A percentile compares a stretch with the other conserved stretches of the same genome.
These are phyloP conservation scores for Cytospora schulzeri DNA, from an alignment of 2,329 filamentous ascomycete genomes.

Conservation along the genomic window DNA sequence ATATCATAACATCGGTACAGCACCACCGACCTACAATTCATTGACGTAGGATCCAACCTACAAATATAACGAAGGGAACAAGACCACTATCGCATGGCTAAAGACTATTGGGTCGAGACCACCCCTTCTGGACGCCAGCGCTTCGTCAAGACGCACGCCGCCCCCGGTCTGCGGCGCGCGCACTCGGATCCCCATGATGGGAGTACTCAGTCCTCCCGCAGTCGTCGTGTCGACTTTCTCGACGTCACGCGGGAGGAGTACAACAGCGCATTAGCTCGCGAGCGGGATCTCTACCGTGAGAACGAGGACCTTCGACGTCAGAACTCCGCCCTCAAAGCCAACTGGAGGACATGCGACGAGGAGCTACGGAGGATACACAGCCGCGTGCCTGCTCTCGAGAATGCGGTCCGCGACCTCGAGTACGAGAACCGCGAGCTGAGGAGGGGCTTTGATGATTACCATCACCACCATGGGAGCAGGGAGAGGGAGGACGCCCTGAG, in stretches of 20 bases:
- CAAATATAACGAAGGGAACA: background rate
- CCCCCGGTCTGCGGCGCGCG: constrained; percentile 24
- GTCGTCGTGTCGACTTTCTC: constrained; percentile 32
- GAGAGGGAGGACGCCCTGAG: constrained; percentile 38
- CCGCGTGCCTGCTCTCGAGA: constrained; percentile 41
- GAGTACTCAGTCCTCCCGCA: constrained; percentile 20
- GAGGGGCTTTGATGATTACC: constrained; percentile 38
- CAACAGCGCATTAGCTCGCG: constrained; percentile 30
- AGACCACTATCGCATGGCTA: constrained; percentile 20
- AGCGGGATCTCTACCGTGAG: constrained; percentile 27
- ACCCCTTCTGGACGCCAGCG: constrained; percentile 28
- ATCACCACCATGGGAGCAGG: constrained; percentile 30
- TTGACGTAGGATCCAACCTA: background rate
- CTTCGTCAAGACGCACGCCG: constrained; percentile 30
- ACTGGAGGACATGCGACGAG: constrained; percentile 39
- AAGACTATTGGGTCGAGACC: constrained; percentile 26
- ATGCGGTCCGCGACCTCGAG: constrained; percentile 40
- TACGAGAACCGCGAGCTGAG: constrained; percentile 45
- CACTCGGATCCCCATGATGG: constrained; percentile 28
- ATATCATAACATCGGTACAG: background rate
- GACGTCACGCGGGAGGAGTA: constrained; percentile 33
- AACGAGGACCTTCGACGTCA: constrained; percentile 33
- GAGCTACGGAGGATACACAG: constrained; percentile 41
- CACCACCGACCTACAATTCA: background rate
- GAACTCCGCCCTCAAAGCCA: constrained; percentile 39